Evolutionary conservation across 805 yeast genomes (phyloP).

Genomic region (Pachysolen tannophilus): DNA sequence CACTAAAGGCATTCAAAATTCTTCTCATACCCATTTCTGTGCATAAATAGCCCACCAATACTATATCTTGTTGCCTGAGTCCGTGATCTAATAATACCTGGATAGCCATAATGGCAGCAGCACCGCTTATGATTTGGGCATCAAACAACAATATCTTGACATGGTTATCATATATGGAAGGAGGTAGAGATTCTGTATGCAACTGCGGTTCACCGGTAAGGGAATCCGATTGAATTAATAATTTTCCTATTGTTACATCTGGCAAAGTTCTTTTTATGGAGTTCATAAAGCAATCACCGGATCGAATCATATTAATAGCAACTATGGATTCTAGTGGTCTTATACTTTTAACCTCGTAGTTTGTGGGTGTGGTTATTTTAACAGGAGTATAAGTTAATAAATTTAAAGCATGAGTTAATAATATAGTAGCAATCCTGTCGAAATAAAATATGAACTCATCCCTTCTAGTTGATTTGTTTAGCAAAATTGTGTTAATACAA

Average conservation of each 20-base stretch:
- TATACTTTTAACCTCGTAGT: constrained; percentile 17
- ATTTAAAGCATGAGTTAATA: constrained; percentile 65
- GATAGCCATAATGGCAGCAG: constrained; percentile 91
- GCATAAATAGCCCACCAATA: constrained; percentile 64
- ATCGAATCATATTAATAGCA: constrained; percentile 76
- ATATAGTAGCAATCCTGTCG: constrained; percentile 67
- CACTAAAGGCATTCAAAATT: constrained; percentile 64
- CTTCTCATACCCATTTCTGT: constrained; percentile 73
- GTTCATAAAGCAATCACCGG: constrained; percentile 88
- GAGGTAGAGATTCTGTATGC: constrained; percentile 73
- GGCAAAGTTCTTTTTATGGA: constrained; percentile 74
- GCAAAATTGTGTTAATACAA: constrained; percentile 65
- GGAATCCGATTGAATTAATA: constrained; percentile 82
- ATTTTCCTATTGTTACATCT: constrained; percentile 70
- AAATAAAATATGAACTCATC: constrained; percentile 84
- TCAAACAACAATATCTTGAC: constrained; percentile 64
- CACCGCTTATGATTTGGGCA: constrained; percentile 86
- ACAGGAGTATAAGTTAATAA: constrained; percentile 32
- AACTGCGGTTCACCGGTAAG: constrained; percentile 91
- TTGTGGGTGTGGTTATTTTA: constrained; percentile 22
- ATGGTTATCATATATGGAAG: constrained; percentile 15
- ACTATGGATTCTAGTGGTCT: constrained; percentile 39
- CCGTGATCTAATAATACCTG: constrained; percentile 82
- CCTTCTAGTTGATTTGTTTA: constrained; percentile 45
- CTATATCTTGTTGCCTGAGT: constrained; percentile 50